These are phyloP conservation scores for Fusarium napiforme DNA, from an alignment of 2,329 filamentous ascomycete genomes.

Conservation along the genomic window DNA sequence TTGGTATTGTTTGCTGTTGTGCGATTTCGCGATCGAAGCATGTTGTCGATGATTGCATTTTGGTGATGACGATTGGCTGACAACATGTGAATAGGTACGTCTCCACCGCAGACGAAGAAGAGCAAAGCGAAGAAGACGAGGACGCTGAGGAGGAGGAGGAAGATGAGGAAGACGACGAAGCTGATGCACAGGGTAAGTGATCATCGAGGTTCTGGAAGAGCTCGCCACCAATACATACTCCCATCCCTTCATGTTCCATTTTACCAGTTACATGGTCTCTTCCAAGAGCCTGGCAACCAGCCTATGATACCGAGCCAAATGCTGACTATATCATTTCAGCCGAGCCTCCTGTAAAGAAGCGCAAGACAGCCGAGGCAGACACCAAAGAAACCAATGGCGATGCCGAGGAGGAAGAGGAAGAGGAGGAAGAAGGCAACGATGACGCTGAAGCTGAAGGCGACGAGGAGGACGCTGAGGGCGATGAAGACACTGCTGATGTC, in stretches of 20 bases:
- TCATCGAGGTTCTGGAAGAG: neutral
- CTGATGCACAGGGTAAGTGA: conserved; percentile 52
- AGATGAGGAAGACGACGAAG: conserved; percentile 48
- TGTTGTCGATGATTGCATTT: neutral
- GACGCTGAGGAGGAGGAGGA: conserved; percentile 53
- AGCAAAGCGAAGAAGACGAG: conserved; percentile 55
- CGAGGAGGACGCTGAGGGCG: conserved; percentile 44
- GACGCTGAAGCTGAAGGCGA: conserved; percentile 44
- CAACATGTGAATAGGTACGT: conserved; percentile 46
- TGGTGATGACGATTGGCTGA: conserved; percentile 25
- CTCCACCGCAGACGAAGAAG: conserved; percentile 55
- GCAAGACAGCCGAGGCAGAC: conserved; percentile 56
- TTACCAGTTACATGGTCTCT: neutral
- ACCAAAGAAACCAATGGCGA: conserved; percentile 50
- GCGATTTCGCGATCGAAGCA: neutral
- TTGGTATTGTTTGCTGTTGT: neutral
- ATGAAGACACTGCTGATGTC: conserved; percentile 41
- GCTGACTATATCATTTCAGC: conserved; percentile 5
- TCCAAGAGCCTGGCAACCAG: neutral
- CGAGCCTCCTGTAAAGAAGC: conserved; percentile 60
- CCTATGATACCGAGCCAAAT: neutral
- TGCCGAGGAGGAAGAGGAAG: conserved; percentile 50
- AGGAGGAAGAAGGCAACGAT: conserved; percentile 45
- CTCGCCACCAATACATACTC: neutral
- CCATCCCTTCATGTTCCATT: neutral